Evolutionary conservation across 768 basidiomycete species (phyloP).

Genomic region (Dacryopinax spathularia): DNA sequence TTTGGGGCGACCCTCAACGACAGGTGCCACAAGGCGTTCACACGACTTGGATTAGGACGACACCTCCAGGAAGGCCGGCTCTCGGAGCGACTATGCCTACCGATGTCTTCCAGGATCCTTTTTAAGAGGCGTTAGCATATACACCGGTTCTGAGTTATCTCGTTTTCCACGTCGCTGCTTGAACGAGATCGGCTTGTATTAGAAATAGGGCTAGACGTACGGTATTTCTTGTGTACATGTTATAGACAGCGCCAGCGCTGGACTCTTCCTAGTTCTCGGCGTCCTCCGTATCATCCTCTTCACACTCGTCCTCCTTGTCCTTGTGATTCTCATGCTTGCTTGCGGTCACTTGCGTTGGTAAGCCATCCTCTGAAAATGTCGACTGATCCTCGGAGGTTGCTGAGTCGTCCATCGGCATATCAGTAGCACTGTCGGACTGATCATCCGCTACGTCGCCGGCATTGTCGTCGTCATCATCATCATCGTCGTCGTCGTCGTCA

Average conservation of each 20-base stretch:
- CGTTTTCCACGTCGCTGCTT: not conserved
- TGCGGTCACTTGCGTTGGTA: not conserved
- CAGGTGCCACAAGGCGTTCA: not conserved
- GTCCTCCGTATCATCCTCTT: not conserved
- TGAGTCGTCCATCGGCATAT: too few species aligned
- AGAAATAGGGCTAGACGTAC: not conserved
- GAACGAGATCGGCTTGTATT: not conserved
- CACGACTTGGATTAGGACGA: not conserved
- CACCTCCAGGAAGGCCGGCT: too few species aligned
- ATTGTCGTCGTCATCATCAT: not conserved
- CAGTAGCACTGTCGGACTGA: not conserved
- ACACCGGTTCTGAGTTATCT: not conserved
- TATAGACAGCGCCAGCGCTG: constrained; percentile 2
- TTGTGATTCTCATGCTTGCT: not conserved
- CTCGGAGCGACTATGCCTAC: not conserved
- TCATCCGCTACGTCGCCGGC: not conserved
- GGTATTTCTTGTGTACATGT: not conserved
- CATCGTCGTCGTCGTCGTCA: not conserved
- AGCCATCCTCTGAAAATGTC: not conserved
- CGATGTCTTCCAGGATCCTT: not conserved
- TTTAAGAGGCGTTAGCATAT: not conserved
- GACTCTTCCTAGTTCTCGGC: not conserved
- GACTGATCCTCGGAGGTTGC: too few species aligned
- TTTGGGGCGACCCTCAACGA: not conserved
- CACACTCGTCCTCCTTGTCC: not conserved